Percentiles rank a stretch among this genome's conserved stretches.
These are phyloP conservation scores for Xylaria palmicola DNA, from an alignment of 495 filamentous ascomycete species.

Conservation along the genomic window DNA sequence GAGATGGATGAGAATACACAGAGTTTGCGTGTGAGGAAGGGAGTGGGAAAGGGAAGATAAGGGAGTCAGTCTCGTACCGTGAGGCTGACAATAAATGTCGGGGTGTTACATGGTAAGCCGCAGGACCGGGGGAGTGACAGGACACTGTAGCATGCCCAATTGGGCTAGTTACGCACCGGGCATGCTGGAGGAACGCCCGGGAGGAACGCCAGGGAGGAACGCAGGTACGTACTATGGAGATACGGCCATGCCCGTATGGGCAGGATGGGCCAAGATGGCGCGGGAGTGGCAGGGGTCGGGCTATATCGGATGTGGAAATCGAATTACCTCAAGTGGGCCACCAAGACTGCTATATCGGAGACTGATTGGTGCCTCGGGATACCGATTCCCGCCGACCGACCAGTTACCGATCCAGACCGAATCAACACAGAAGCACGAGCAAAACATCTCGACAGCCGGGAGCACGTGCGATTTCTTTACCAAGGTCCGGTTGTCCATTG, in stretches of 20 bases:
- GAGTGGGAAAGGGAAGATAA: not conserved
- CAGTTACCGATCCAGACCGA: constrained; percentile 6
- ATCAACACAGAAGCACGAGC: not conserved
- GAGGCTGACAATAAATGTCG: constrained; percentile 11
- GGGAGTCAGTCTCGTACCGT: not conserved
- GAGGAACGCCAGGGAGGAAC: no score
- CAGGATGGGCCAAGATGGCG: no score
- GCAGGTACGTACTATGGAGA: not conserved
- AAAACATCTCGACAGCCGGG: not conserved
- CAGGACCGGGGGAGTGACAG: not conserved
- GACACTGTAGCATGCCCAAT: not conserved
- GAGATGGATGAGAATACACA: constrained; percentile 15
- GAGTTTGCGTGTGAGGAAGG: constrained; percentile 14
- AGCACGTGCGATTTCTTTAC: constrained; percentile 4
- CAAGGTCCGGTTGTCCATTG: not conserved
- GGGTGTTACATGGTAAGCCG: not conserved
- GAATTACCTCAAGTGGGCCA: not conserved
- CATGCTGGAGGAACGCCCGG: no score
- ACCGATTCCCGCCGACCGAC: constrained; percentile 11
- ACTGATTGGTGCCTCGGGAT: constrained; percentile 10
- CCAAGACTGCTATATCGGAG: not conserved
- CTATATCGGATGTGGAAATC: constrained; percentile 2
- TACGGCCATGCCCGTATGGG: no score
- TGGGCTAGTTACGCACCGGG: no score
- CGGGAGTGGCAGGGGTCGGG: constrained; percentile 1